phyloP scores from a whole-genome alignment of 2,329 filamentous ascomycete genomes.

The Cytospora chrysosperma region DNA sequence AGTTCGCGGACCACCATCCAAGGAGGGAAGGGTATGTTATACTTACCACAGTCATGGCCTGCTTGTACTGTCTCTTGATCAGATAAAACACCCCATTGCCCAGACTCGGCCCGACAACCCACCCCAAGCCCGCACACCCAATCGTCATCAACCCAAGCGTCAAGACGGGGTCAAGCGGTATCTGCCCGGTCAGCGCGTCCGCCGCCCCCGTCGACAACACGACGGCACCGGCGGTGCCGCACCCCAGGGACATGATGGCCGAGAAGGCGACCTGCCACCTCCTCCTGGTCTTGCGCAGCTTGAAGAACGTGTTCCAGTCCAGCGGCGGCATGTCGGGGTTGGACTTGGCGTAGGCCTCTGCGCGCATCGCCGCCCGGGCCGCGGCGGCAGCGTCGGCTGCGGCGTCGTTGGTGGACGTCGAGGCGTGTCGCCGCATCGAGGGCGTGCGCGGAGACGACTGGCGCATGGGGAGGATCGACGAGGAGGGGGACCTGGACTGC shows the following conservation, averaged over 20 bases:
- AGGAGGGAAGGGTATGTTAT: background rate
- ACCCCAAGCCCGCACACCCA: slow-evolving; percentile 75
- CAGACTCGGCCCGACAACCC: slow-evolving; percentile 81
- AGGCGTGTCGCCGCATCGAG: slow-evolving; percentile 31
- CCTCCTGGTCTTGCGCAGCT: slow-evolving; percentile 80
- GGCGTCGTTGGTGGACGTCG: slow-evolving; percentile 22
- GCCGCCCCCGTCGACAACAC: slow-evolving; percentile 69
- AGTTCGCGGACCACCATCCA: too few species aligned
- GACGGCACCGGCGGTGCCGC: slow-evolving; percentile 62
- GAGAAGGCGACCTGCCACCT: slow-evolving; percentile 81
- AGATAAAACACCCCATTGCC: slow-evolving; percentile 79
- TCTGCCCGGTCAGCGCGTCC: slow-evolving; percentile 66
- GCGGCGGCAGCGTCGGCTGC: slow-evolving; percentile 28
- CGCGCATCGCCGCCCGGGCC: slow-evolving; percentile 28
- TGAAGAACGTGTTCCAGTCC: slow-evolving; percentile 92
- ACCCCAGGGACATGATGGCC: slow-evolving; percentile 60
- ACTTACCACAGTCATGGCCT: slow-evolving; percentile 68
- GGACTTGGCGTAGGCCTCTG: slow-evolving; percentile 22
- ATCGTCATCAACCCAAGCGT: slow-evolving; percentile 74
- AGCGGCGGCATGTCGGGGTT: slow-evolving; percentile 45
- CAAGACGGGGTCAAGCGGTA: slow-evolving; percentile 85
- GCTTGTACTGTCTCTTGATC: slow-evolving; percentile 68
- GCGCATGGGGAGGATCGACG: slow-evolving; percentile 23
- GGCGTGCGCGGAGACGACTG: too few species aligned
- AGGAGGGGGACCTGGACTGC: slow-evolving; percentile 24